These are phyloP conservation scores for Cryphonectria naterciae DNA, from an alignment of 2,329 filamentous ascomycete genomes.

Conservation along the genomic window DNA sequence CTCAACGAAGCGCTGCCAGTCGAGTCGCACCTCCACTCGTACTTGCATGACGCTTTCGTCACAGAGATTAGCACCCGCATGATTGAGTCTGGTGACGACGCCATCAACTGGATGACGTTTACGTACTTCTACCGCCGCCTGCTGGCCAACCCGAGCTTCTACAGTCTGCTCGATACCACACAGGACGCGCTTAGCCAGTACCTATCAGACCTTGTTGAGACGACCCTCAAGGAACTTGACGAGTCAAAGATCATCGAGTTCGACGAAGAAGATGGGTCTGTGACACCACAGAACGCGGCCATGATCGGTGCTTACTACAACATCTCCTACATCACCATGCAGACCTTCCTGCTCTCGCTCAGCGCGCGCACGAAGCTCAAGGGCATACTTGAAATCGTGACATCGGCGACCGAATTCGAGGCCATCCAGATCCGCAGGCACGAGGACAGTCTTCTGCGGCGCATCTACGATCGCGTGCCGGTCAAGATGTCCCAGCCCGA, in stretches of 20 bases:
- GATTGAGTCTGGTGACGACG: slow-evolving; percentile 93
- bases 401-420: slow-evolving; percentile 95
- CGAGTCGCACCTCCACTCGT: slow-evolving; percentile 90
- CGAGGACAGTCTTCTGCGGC: slow-evolving; percentile 83
- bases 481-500: slow-evolving; percentile 90
- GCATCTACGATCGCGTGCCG: slow-evolving; percentile 91
- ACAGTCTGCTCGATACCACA: slow-evolving; percentile 83
- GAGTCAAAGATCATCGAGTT: slow-evolving; percentile 96
- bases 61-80: slow-evolving; percentile 96
- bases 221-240: slow-evolving; percentile 83
- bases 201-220: slow-evolving; percentile 92
- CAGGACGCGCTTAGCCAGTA: slow-evolving; percentile 94
- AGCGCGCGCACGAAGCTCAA: slow-evolving; percentile 91
- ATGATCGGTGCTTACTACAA: slow-evolving; percentile 99
- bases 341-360: slow-evolving; percentile 93
- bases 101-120: slow-evolving; percentile 97
- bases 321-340: slow-evolving; percentile 99
- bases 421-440: slow-evolving; percentile 91
- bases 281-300: slow-evolving; percentile 88
- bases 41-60: slow-evolving; percentile 93
- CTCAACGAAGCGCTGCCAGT: slow-evolving; percentile 93
- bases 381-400: slow-evolving; percentile 94
- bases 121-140: slow-evolving; percentile 97
- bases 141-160: slow-evolving; percentile 94
- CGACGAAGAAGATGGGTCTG: slow-evolving; percentile 89